Evolutionary conservation across 345 rosid species (phyloP).

Genomic region (Clarkia xantiana): DNA sequence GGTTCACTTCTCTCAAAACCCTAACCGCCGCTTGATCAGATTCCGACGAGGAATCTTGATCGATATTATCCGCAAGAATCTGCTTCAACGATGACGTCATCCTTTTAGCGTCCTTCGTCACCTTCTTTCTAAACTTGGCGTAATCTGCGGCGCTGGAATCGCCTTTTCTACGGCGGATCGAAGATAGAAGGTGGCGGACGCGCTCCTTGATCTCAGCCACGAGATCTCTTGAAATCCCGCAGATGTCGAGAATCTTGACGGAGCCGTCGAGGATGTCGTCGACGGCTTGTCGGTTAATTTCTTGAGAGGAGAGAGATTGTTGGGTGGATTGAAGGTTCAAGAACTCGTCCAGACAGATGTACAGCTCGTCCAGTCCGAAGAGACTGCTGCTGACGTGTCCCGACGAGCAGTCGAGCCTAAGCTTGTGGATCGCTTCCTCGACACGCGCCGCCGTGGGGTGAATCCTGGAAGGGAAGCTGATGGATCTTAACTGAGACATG

Average conservation of each 20-base stretch:
- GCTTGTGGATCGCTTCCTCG: constrained; percentile 40
- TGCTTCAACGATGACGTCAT: constrained; percentile 31
- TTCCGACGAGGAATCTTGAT: constrained; percentile 26
- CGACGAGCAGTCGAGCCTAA: constrained; percentile 13
- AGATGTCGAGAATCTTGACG: constrained; percentile 41
- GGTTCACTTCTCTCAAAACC: constrained; percentile 28
- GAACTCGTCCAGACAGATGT: constrained; percentile 29
- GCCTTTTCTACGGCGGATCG: constrained; percentile 43
- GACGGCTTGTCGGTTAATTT: constrained; percentile 17
- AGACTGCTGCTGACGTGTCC: constrained; percentile 24
- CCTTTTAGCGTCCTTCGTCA: constrained; percentile 42
- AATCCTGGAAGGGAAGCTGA: constrained; percentile 59
- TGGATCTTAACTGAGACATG: constrained; percentile 24
- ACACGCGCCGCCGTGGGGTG: constrained; percentile 38
- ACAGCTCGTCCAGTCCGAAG: constrained; percentile 33
- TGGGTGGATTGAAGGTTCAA: constrained; percentile 45
- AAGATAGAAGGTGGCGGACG: constrained; percentile 39
- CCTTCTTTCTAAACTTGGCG: constrained; percentile 30
- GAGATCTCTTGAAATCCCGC: constrained; percentile 39
- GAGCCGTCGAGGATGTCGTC: constrained; percentile 50
- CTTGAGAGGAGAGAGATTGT: constrained; percentile 24
- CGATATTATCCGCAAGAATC: constrained; percentile 7
- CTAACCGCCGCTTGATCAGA: constrained; percentile 24
- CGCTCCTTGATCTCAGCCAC: constrained; percentile 35
- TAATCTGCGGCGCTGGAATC: constrained; percentile 18